Percentiles rank a stretch among this genome's conserved stretches.
phyloP scores from a whole-genome alignment of 371 early-diverging fungal genomes.

The Rhizopus stolonifer region DNA sequence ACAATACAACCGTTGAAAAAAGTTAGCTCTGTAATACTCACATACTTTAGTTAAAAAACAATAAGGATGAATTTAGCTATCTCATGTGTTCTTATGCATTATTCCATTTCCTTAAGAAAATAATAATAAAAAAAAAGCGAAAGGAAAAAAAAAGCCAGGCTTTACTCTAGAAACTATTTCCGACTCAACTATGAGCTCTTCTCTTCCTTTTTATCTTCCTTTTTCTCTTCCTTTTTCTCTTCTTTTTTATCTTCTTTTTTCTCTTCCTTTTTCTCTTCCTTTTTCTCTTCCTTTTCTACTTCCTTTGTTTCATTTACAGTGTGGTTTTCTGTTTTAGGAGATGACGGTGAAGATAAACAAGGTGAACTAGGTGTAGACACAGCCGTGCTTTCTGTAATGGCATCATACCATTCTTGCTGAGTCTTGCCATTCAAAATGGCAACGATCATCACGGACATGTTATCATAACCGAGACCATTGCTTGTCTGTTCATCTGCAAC shows the following conservation, averaged over 20 bases:
- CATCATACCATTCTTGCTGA: constrained; percentile 71
- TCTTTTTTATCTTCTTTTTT: neutral
- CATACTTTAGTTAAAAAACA: no score
- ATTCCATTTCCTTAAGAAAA: no score
- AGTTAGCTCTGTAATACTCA: no score
- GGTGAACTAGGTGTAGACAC: constrained; percentile 1
- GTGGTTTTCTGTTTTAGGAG: constrained; percentile 1
- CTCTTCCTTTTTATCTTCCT: neutral
- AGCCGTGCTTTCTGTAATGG: constrained; percentile 10
- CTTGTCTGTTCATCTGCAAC: constrained; percentile 83
- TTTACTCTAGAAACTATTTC: no score
- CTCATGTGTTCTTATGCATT: no score
- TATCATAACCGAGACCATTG: constrained; percentile 95
- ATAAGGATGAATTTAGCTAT: no score
- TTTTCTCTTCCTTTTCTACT: no score
- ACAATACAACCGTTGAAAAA: no score
- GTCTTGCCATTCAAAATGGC: constrained; percentile 81
- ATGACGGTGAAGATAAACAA: neutral
- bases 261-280: constrained; percentile 1
- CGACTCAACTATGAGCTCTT: no score
- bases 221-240: neutral
- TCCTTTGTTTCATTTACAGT: neutral
- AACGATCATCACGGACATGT: constrained; percentile 96
- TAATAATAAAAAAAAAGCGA: no score
- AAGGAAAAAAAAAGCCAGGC: no score